Conservation (phyloP, 2,329 filamentous ascomycete genomes). For the Diaporthe sp. region DNA sequence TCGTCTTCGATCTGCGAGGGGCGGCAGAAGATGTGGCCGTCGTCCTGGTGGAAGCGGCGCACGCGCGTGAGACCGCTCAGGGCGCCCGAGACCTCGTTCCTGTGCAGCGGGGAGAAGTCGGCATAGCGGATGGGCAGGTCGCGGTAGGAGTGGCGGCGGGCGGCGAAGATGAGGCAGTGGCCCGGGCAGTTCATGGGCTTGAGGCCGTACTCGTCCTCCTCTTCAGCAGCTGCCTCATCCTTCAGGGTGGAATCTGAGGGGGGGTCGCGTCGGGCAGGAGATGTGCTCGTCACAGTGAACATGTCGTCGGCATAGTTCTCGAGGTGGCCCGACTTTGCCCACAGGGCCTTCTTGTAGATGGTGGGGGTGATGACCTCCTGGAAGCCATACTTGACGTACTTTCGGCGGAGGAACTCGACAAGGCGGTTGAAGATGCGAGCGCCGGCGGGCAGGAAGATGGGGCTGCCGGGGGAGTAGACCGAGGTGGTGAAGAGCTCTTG, state of each 20-base stretch:
- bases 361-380: constrained; percentile 90
- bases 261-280: constrained; percentile 53
- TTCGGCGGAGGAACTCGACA: constrained; percentile 83
- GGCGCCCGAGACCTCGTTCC: constrained; percentile 87
- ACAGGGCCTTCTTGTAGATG: constrained; percentile 90
- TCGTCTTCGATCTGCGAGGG: constrained; percentile 81
- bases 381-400: constrained; percentile 88
- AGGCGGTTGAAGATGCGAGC: constrained; percentile 87
- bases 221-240: constrained; percentile 51
- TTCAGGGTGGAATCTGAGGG: constrained; percentile 44
- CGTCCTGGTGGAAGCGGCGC: constrained; percentile 89
- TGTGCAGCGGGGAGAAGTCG: constrained; percentile 88
- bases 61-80: constrained; percentile 87
- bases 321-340: constrained; percentile 88
- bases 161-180: constrained; percentile 87
- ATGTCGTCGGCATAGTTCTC: constrained; percentile 94
- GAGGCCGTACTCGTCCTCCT: constrained; percentile 81
- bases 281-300: constrained; percentile 81
- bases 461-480: constrained; percentile 85
- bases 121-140: constrained; percentile 88
- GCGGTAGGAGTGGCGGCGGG: constrained; percentile 79
- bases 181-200: constrained; percentile 97
- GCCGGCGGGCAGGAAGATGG: constrained; percentile 86
- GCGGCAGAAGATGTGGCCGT: constrained; percentile 91
- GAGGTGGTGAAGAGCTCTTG: constrained; percentile 87